Conservation (phyloP, 1,284 basidiomycete genomes). For the Entoloma clypeatum region DNA sequence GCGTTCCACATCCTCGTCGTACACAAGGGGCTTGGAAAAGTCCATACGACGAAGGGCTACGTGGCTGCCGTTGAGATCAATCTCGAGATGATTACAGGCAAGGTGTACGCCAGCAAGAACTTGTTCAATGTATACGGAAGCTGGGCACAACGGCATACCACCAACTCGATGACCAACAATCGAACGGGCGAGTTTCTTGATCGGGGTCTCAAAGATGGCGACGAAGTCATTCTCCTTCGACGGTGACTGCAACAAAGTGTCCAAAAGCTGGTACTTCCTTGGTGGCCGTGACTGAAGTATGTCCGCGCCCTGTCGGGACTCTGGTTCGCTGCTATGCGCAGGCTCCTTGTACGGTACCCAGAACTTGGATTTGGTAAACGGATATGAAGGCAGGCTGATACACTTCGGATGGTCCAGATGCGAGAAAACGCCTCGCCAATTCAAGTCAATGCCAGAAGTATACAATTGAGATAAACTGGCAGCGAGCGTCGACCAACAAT, state of each 20-base stretch:
- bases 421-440: constrained; percentile 55
- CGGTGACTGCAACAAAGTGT: constrained; percentile 43
- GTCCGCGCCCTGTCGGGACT: background rate
- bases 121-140: constrained; percentile 63
- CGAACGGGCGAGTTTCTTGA: constrained; percentile 38
- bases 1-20: constrained; percentile 30
- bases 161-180: constrained; percentile 61
- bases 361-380: constrained; percentile 52
- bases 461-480: constrained; percentile 48
- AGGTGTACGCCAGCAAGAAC: constrained; percentile 42
- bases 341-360: constrained; percentile 50
- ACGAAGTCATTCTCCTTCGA: constrained; percentile 35
- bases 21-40: constrained; percentile 56
- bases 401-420: constrained; percentile 40
- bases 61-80: constrained; percentile 29
- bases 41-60: constrained; percentile 40
- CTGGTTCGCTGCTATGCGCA: background rate
- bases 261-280: constrained; percentile 40
- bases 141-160: constrained; percentile 58
- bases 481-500: constrained; percentile 43
- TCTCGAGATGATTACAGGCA: constrained; percentile 29
- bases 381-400: constrained; percentile 57
- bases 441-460: constrained; percentile 33
- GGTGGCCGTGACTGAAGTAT: constrained; percentile 4
- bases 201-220: constrained; percentile 52